Conservation (phyloP, 1,139 yeast species). For the Saccharomyces hybrid region DNA sequence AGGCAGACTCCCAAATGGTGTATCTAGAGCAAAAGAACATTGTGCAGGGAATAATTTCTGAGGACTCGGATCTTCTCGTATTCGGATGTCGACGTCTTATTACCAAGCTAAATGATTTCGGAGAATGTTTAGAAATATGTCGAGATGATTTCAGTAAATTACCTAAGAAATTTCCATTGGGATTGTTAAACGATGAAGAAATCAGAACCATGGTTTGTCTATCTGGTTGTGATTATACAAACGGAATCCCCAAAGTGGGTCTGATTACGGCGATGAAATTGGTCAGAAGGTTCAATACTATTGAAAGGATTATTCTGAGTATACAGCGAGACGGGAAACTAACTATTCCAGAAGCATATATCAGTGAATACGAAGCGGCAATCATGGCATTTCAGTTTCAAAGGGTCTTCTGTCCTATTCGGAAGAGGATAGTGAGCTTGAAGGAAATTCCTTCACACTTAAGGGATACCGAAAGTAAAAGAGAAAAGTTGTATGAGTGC, state of each 20-base stretch:
- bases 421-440: conserved; percentile 45
- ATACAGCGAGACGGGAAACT: conserved; percentile 57
- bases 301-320: conserved; percentile 50
- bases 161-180: conserved; percentile 39
- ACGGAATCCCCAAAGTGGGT: conserved; percentile 78
- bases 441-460: conserved; percentile 46
- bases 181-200: conserved; percentile 46
- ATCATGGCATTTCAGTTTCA: conserved; percentile 77
- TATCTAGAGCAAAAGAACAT: conserved; percentile 67
- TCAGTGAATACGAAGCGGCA: conserved; percentile 57
- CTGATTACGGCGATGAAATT: conserved; percentile 64
- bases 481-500: conserved; percentile 44
- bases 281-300: conserved; percentile 44
- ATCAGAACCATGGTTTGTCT: conserved; percentile 73
- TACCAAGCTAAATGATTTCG: conserved; percentile 74
- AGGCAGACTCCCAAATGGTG: conserved; percentile 96
- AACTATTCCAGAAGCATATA: conserved; percentile 50
- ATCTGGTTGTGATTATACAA: conserved; percentile 93
- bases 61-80: conserved; percentile 85
- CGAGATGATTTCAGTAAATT: conserved; percentile 44
- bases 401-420: conserved; percentile 69
- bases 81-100: conserved; percentile 76
- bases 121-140: conserved; percentile 63
- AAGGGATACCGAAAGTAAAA: not conserved
- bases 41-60: conserved; percentile 83